Conservation (phyloP, 2,329 filamentous ascomycete genomes). For the Talaromyces sp. region DNA sequence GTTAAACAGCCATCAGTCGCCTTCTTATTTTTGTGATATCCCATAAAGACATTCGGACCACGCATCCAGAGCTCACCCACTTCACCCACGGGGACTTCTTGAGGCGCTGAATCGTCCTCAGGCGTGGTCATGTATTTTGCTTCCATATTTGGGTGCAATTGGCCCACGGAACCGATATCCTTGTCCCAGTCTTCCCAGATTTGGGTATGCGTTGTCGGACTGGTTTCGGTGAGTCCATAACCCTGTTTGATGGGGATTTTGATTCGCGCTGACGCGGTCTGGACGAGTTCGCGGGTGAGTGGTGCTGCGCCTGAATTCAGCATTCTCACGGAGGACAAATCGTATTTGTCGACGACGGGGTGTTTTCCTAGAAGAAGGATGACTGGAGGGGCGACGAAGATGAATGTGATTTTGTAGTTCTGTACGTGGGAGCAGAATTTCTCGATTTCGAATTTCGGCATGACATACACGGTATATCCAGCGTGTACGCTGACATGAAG, state of each 20-base stretch:
- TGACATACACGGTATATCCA: conserved; percentile 65
- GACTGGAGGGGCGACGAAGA: conserved; percentile 81
- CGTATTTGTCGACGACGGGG: conserved; percentile 73
- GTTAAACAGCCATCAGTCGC: conserved; percentile 57
- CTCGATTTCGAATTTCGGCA: conserved; percentile 78
- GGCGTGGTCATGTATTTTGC: conserved; percentile 71
- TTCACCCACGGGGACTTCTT: conserved; percentile 61
- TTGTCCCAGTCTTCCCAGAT: conserved; percentile 71
- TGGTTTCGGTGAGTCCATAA: conserved; percentile 85
- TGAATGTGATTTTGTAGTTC: conserved; percentile 69
- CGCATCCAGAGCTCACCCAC: conserved; percentile 67
- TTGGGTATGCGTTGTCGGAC: conserved; percentile 73
- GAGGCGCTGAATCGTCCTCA: conserved; percentile 45
- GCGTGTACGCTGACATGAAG: conserved; percentile 65
- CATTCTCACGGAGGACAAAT: conserved; percentile 74
- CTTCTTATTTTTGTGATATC: conserved; percentile 58
- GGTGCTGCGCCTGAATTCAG: conserved; percentile 87
- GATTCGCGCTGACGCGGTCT: conserved; percentile 69
- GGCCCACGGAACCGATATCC: conserved; percentile 74
- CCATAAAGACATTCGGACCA: conserved; percentile 62
- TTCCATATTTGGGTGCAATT: conserved; percentile 72
- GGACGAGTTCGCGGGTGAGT: conserved; percentile 73
- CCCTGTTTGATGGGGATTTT: conserved; percentile 84
- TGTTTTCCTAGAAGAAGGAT: conserved; percentile 77
- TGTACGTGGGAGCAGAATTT: conserved; percentile 75